A percentile compares a stretch with the other conserved stretches of the same genome.
phyloP scores from a whole-genome alignment of 2,329 filamentous ascomycete species.

The Pseudogymnoascus sp. region DNA sequence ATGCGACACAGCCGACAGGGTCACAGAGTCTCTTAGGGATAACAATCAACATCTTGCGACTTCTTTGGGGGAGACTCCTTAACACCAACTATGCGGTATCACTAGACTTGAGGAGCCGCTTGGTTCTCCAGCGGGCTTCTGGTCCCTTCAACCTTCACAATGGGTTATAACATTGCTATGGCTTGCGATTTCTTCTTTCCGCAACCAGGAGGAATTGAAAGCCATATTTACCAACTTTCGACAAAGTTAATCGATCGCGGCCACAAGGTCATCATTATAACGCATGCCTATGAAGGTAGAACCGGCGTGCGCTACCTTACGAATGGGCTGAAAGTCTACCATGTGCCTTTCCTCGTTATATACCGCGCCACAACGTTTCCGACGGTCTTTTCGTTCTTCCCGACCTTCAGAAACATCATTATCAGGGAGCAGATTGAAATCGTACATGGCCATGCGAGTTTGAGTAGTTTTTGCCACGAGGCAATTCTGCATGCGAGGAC shows the following conservation, averaged over 20 bases:
- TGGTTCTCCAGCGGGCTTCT: conserved; percentile 4
- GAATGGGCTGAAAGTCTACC: conserved; percentile 96
- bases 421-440: conserved; percentile 94
- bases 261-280: conserved; percentile 97
- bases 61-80: neutral
- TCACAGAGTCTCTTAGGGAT: conserved; percentile 1
- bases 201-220: conserved; percentile 92
- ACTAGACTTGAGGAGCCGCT: neutral
- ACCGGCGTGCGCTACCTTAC: conserved; percentile 92
- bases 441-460: conserved; percentile 90
- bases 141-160: conserved; percentile 15
- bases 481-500: conserved; percentile 90
- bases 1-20: neutral
- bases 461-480: conserved; percentile 90
- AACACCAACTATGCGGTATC: neutral
- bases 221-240: conserved; percentile 96
- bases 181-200: conserved; percentile 99
- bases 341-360: conserved; percentile 92
- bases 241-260: conserved; percentile 94
- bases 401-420: conserved; percentile 92
- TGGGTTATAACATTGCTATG: conserved; percentile 69
- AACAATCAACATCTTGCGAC: conserved; percentile 8
- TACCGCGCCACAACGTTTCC: conserved; percentile 91
- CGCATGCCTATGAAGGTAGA: conserved; percentile 85
- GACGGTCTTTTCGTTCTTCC: conserved; percentile 97